phyloP scores from a whole-genome alignment of 1,284 basidiomycete species.

The Trichosporon asahii region DNA sequence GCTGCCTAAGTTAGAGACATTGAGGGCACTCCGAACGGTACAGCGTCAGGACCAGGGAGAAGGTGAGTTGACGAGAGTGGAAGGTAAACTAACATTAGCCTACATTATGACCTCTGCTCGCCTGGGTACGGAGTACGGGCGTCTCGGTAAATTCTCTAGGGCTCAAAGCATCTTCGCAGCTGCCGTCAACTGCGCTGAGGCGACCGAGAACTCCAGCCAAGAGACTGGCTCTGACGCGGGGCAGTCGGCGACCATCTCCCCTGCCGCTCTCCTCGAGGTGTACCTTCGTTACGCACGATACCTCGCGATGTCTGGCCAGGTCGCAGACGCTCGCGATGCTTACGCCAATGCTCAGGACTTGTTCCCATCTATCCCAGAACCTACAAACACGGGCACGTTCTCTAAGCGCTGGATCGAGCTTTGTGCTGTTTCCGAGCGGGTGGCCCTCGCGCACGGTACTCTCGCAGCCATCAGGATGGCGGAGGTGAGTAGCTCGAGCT shows the following conservation, averaged over 20 bases:
- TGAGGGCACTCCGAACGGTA: constrained; percentile 58
- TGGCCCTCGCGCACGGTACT: constrained; percentile 66
- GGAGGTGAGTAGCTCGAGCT: constrained; percentile 55
- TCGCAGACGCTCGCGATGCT: constrained; percentile 55
- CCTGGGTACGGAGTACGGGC: constrained; percentile 71
- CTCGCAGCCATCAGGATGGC: constrained; percentile 66
- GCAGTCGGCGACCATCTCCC: constrained; percentile 16
- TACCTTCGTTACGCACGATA: constrained; percentile 65
- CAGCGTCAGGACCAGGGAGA: constrained; percentile 55
- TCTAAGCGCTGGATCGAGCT: constrained; percentile 61
- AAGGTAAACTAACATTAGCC: constrained; percentile 51
- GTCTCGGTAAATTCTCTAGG: constrained; percentile 67
- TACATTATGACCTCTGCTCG: constrained; percentile 65
- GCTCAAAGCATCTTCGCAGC: constrained; percentile 64
- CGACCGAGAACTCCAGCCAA: neutral
- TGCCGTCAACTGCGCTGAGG: constrained; percentile 49
- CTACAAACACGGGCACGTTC: constrained; percentile 52
- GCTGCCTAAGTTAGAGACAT: constrained; percentile 54
- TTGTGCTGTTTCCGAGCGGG: constrained; percentile 62
- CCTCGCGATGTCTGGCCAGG: constrained; percentile 62
- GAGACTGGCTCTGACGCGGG: neutral
- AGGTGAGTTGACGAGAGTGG: constrained; percentile 17
- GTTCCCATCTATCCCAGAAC: constrained; percentile 49
- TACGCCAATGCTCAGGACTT: constrained; percentile 42
- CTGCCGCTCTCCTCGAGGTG: constrained; percentile 56